Conservation (phyloP, 2,329 filamentous ascomycete species). For the Paramyrothecium roridum region DNA sequence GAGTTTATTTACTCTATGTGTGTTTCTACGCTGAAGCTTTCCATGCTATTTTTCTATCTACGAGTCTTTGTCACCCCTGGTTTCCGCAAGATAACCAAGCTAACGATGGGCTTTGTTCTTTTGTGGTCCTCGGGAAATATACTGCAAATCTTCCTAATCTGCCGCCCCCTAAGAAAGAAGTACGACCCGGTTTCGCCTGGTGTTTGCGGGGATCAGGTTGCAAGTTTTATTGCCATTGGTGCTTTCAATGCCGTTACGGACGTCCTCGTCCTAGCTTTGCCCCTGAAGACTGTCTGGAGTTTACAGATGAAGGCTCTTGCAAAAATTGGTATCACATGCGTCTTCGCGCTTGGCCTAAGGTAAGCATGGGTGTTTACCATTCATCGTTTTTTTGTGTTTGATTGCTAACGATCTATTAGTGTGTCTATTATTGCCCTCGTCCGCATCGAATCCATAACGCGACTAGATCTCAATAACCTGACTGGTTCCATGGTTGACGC, state of each 20-base stretch:
- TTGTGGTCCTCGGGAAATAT: conserved; percentile 20
- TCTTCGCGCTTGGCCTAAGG: conserved; percentile 24
- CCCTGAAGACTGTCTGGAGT: conserved; percentile 30
- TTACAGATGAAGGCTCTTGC: conserved; percentile 26
- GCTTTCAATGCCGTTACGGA: conserved; percentile 36
- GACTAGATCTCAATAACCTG: conserved; percentile 16
- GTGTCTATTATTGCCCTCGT: conserved; percentile 18
- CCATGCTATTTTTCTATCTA: conserved; percentile 38
- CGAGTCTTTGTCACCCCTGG: conserved; percentile 32
- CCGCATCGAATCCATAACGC: conserved; percentile 15
- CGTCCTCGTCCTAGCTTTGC: conserved; percentile 32
- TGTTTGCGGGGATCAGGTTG: conserved; percentile 31
- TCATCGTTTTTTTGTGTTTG: too few relatives aligned
- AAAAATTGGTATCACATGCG: conserved; percentile 22
- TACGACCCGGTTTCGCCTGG: conserved; percentile 20
- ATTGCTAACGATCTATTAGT: conserved; percentile 3
- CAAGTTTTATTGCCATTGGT: conserved; percentile 34
- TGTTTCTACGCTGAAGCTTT: conserved; percentile 34
- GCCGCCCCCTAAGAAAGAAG: conserved; percentile 16
- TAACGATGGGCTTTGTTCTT: conserved; percentile 23
- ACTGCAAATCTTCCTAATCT: conserved; percentile 20
- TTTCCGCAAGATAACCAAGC: conserved; percentile 24
- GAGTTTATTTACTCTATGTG: conserved; percentile 31
- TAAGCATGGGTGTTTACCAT: conserved; percentile 6
- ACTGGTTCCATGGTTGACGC: conserved; percentile 19